Conservation (phyloP, 306 rosid genomes). For the Prunus campanulata region DNA sequence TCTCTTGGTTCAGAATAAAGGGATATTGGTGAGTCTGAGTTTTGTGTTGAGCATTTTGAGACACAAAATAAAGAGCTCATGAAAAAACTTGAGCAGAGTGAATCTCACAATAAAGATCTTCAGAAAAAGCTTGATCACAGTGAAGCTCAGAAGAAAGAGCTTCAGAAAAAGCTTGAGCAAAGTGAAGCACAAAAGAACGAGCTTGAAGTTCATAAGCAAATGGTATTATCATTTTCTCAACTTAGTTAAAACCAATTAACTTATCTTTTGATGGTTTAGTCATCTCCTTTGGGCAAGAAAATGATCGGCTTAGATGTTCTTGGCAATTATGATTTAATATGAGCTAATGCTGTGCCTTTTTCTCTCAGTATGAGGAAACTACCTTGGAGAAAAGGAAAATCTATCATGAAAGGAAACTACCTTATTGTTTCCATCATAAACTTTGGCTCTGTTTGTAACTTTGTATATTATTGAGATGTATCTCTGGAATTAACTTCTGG, state of each 20-base stretch:
- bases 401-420: no score
- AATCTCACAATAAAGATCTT: not conserved
- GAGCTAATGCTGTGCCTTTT: no score
- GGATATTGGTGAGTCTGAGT: not conserved
- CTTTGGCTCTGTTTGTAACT: not conserved
- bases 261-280: not conserved
- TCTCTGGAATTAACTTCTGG: not conserved
- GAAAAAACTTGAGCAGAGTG: not conserved
- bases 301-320: no score
- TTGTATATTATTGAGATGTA: not conserved
- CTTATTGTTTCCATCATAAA: not conserved
- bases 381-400: conserved; percentile 43
- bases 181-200: conserved; percentile 36
- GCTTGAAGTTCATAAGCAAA: conserved; percentile 2
- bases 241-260: not conserved
- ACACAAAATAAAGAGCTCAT: not conserved
- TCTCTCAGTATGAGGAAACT: conserved; percentile 24
- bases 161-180: not conserved
- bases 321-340: no score
- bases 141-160: not conserved
- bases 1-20: not conserved
- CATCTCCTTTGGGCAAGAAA: not conserved
- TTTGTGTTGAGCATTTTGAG: not conserved
- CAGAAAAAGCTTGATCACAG: not conserved
- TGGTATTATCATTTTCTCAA: conserved; percentile 33